These are phyloP conservation scores for Klebsormidium nitens DNA, from an alignment of 139 green algal species.

Conservation along the genomic window DNA sequence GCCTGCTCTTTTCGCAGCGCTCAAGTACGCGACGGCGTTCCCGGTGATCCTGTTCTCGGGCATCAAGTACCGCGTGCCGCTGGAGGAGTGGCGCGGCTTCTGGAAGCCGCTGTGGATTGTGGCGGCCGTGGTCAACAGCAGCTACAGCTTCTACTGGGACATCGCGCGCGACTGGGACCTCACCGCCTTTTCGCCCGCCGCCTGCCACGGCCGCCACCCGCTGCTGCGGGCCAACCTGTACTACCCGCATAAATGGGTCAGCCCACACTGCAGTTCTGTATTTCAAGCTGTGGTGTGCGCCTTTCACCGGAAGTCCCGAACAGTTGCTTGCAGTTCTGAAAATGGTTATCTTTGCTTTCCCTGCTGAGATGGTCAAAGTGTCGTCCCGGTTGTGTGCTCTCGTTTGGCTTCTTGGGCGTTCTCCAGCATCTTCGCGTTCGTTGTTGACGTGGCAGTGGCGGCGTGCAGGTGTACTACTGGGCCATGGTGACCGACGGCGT, in stretches of 20 bases:
- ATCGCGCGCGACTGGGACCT: conserved; percentile 93
- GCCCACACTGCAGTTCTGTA: too few species aligned
- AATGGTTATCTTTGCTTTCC: too few species aligned
- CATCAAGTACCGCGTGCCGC: conserved; percentile 66
- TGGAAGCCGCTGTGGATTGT: conserved; percentile 71
- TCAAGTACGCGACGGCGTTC: conserved; percentile 94
- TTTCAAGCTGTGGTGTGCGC: too few species aligned
- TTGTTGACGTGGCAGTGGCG: neutral
- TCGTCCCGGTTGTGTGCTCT: neutral
- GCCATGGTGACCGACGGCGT: conserved; percentile 69
- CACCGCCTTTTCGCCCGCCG: conserved; percentile 45
- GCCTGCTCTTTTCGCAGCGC: conserved; percentile 41
- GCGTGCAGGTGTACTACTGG: conserved; percentile 55
- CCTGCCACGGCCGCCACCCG: conserved; percentile 26
- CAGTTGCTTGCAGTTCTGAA: too few species aligned
- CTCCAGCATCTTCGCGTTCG: neutral
- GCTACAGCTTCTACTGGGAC: conserved; percentile 95
- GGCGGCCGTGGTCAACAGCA: conserved; percentile 69
- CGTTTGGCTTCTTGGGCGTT: neutral
- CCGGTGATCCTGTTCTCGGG: conserved; percentile 79
- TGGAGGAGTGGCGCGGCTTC: conserved; percentile 33
- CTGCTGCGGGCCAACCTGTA: conserved; percentile 43
- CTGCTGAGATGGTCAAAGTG: too few species aligned
- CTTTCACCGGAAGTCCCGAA: too few species aligned
- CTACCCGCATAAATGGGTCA: conserved; percentile 41